Evolutionary conservation across 208 protist species (phyloP), one percentile per base, ranked within the genome.

Genomic region (Vickermania spadyakhi): DNA sequence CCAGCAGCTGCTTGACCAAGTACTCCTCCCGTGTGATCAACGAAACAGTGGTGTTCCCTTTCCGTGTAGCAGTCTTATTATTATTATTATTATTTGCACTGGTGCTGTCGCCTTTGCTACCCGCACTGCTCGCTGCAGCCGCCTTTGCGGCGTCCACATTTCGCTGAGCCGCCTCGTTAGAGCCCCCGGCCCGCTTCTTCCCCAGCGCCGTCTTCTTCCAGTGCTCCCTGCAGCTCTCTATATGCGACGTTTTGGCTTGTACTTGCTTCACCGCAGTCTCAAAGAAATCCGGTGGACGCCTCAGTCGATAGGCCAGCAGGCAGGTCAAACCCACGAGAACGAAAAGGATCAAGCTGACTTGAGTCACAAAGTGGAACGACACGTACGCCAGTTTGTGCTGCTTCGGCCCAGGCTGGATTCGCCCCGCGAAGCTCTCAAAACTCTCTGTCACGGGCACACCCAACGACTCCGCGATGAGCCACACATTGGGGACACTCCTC

Each of bases 21-120:
- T 84, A 88, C 69, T 84, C 81, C 57, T 81, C 77, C 2, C 58
- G 60, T 18, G 71, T 75, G 28, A 88, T 51, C 31, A 62, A 73
- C 18, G 76, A 81, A 26, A 75, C 68, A 1, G 62, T 60, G 36
- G 41, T 56, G 0, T 31, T 1, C 3, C 25, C 26, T 5, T 36
- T 29, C 51, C 5, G 11, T 58, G 28, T 28, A 11, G 57, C 21
- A 14, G 52, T 51, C 52, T 52, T 58, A n/a, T n/a, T n/a, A n/a
- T n/a, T n/a, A n/a, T n/a, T n/a, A 49, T n/a, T 1, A 62, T 28
- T 2, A n/a, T n/a, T n/a, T 7, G 36, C 36, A 18, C 11, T 18
- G 36, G 36, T n/a, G 36, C 11, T 18, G 36, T 7, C 36, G 11
- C 11, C 36, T 18, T 45, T 45, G 7, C n/a, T 23, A 5, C 5